These are phyloP conservation scores for Epicoccum sorghinum DNA, from an alignment of 2,329 filamentous ascomycete genomes.

Conservation along the genomic window DNA sequence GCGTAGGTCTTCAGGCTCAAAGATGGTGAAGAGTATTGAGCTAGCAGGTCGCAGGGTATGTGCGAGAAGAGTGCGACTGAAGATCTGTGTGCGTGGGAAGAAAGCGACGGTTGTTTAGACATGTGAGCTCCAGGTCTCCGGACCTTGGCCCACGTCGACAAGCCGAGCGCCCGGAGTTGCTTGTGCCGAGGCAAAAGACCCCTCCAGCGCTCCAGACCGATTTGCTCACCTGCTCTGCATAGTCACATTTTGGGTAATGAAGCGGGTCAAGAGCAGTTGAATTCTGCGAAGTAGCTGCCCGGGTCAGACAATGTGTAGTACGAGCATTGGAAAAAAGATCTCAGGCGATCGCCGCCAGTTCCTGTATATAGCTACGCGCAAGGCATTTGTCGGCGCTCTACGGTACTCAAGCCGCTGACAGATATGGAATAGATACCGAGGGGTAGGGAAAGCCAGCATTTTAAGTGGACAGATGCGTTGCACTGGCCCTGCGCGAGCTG, in stretches of 20 bases:
- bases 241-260: neutral
- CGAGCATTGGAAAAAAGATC: neutral
- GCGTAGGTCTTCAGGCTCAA: neutral
- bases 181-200: constrained; percentile 29
- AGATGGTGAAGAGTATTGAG: neutral
- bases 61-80: constrained; percentile 4
- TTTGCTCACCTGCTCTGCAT: constrained; percentile 3
- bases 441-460: no score
- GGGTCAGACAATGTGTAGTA: neutral
- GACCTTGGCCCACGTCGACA: constrained; percentile 33
- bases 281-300: neutral
- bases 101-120: constrained; percentile 25
- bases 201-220: constrained; percentile 8
- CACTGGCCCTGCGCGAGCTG: neutral
- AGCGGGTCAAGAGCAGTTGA: neutral
- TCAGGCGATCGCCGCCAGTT: constrained; percentile 3
- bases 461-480: neutral
- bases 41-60: neutral
- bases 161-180: constrained; percentile 25
- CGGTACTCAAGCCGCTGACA: neutral
- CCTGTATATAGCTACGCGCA: neutral
- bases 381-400: constrained; percentile 1
- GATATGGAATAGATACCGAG: neutral
- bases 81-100: constrained; percentile 16
- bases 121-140: constrained; percentile 40